phyloP scores from a whole-genome alignment of 495 filamentous ascomycete species.

The Tuber microsphaerosporum region DNA sequence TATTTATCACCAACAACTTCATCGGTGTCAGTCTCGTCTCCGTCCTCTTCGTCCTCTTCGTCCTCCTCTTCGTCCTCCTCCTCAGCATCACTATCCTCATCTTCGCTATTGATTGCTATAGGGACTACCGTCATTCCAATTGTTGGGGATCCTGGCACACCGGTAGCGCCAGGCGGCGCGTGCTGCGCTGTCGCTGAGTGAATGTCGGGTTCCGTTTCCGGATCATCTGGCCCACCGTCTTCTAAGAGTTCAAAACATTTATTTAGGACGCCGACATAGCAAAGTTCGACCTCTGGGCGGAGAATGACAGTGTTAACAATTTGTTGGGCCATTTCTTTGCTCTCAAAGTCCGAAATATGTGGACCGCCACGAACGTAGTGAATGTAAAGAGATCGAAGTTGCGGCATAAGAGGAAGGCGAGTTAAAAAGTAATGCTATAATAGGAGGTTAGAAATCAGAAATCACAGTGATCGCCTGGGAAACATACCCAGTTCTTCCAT shows the following conservation, averaged over 20 bases:
- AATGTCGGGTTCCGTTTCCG: constrained; percentile 33
- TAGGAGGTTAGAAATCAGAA: constrained; percentile 29
- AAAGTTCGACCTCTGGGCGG: constrained; percentile 74
- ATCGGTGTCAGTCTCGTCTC: constrained; percentile 41
- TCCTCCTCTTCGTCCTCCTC: constrained; percentile 48
- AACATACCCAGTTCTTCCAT: constrained; percentile 78
- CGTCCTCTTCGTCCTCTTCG: constrained; percentile 44
- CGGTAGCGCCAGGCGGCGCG: constrained; percentile 33
- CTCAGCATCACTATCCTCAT: constrained; percentile 43
- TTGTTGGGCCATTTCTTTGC: constrained; percentile 72
- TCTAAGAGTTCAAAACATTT: constrained; percentile 92
- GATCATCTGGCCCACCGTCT: constrained; percentile 46
- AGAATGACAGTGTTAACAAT: constrained; percentile 79
- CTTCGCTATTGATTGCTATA: constrained; percentile 44
- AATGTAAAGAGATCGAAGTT: constrained; percentile 72
- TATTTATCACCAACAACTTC: constrained; percentile 45
- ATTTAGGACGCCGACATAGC: constrained; percentile 68
- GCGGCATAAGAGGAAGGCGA: constrained; percentile 64
- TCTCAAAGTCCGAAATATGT: constrained; percentile 60
- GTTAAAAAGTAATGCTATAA: constrained; percentile 80
- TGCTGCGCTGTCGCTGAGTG: constrained; percentile 32
- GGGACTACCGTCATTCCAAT: constrained; percentile 38
- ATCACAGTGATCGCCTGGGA: constrained; percentile 13
- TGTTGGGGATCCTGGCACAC: constrained; percentile 23
- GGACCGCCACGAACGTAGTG: constrained; percentile 44